phyloP scores from a whole-genome alignment of 208 protist genomes.

The Pavlovales sp. region DNA sequence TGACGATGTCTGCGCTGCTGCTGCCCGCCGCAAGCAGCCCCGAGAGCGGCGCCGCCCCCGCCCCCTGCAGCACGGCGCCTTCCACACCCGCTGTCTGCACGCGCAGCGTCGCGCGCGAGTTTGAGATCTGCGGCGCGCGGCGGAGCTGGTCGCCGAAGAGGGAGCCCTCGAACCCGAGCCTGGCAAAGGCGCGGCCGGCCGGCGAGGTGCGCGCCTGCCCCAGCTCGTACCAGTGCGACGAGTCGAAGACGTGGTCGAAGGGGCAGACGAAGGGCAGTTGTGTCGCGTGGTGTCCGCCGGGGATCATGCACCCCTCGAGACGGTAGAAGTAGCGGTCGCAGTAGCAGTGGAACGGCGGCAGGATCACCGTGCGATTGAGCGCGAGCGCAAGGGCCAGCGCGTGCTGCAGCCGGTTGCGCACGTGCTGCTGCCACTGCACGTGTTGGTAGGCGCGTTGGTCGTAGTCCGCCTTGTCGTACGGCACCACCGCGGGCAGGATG shows the following conservation, averaged over 20 bases:
- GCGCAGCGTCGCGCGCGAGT: not conserved
- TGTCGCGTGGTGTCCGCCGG: slow-evolving; percentile 7
- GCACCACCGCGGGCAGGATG: not conserved
- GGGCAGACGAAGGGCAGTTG: slow-evolving; percentile 30
- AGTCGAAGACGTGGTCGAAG: slow-evolving; percentile 32
- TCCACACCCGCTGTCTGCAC: too few relatives aligned
- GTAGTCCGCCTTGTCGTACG: not conserved
- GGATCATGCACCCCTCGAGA: not conserved
- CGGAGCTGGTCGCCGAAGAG: not conserved
- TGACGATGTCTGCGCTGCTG: too few relatives aligned
- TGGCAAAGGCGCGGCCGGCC: not conserved
- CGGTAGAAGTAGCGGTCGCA: slow-evolving; percentile 7
- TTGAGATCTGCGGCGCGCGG: not conserved
- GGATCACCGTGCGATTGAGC: slow-evolving; percentile 24
- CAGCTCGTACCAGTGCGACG: not conserved
- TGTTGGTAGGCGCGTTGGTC: not conserved
- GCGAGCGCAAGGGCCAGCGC: not conserved
- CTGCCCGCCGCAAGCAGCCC: too few relatives aligned
- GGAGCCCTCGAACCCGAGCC: not conserved
- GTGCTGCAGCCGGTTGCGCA: not conserved
- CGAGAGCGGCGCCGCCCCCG: too few relatives aligned
- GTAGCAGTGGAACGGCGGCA: slow-evolving; percentile 24
- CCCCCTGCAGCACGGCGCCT: too few relatives aligned
- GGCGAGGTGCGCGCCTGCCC: too few relatives aligned
- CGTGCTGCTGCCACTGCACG: not conserved